Conservation (phyloP, 345 rosid species). For the Pistacia atlantica region DNA sequence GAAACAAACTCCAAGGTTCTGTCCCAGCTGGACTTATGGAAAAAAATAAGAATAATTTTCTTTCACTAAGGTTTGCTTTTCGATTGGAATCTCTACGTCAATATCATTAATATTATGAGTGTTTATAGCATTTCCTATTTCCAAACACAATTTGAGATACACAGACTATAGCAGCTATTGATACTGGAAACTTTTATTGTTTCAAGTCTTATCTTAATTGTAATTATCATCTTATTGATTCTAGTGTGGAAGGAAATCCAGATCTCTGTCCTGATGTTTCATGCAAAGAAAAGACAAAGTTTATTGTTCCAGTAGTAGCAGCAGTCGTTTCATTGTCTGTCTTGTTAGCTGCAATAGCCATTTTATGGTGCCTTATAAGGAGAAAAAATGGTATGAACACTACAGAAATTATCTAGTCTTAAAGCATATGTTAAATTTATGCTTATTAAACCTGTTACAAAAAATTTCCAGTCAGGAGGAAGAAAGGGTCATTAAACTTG, state of each 20-base stretch:
- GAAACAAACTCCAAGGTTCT: constrained; percentile 49
- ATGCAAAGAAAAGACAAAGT: constrained; percentile 31
- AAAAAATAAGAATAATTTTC: constrained; percentile 34
- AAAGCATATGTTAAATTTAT: not conserved
- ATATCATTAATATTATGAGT: too few species aligned
- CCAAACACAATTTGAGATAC: too few species aligned
- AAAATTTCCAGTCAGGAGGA: not conserved
- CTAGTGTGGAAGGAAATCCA: constrained; percentile 44
- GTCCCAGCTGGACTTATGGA: constrained; percentile 44
- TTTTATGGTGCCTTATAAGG: constrained; percentile 29
- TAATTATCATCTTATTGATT: not conserved
- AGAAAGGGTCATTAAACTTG: constrained; percentile 9
- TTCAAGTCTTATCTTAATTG: too few species aligned
- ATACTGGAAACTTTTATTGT: not conserved
- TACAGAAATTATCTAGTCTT: not conserved
- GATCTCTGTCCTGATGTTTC: constrained; percentile 40
- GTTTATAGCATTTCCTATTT: too few species aligned
- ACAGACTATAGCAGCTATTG: not conserved
- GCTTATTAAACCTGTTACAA: not conserved
- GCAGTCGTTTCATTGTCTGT: constrained; percentile 29
- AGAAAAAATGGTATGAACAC: constrained; percentile 26
- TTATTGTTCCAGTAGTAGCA: constrained; percentile 34
- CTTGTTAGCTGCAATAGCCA: constrained; percentile 25
- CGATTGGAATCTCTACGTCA: too few species aligned
- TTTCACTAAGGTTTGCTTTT: constrained; percentile 38